These are phyloP conservation scores for Penicillium tannophilum DNA, from an alignment of 495 filamentous ascomycete genomes.

Conservation along the genomic window DNA sequence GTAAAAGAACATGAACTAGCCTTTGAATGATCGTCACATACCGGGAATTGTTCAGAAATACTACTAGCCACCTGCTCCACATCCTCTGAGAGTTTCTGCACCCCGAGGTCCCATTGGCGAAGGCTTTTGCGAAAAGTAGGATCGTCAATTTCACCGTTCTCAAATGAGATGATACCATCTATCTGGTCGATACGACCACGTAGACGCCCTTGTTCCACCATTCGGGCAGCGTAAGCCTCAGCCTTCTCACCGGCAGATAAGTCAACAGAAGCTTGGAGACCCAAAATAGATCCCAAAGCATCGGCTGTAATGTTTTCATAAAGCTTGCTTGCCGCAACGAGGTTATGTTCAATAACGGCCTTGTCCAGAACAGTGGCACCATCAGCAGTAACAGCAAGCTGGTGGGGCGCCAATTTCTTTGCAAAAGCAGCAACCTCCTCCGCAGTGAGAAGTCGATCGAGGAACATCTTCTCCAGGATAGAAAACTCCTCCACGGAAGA, in stretches of 20 bases:
- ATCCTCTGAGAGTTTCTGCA: constrained; percentile 81
- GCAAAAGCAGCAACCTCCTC: constrained; percentile 86
- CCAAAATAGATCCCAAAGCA: constrained; percentile 74
- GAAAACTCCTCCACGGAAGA: constrained; percentile 73
- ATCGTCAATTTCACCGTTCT: constrained; percentile 61
- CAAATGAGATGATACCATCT: constrained; percentile 83
- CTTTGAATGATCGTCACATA: constrained; percentile 18
- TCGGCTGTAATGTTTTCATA: constrained; percentile 89
- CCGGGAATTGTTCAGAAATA: constrained; percentile 46
- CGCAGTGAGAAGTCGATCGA: constrained; percentile 79
- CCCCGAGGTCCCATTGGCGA: constrained; percentile 85
- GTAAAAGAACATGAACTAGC: constrained; percentile 2
- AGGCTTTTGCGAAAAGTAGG: constrained; percentile 57
- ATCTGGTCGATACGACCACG: constrained; percentile 93
- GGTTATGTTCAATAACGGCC: constrained; percentile 94
- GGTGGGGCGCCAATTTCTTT: constrained; percentile 76
- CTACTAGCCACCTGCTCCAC: constrained; percentile 75
- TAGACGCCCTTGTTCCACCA: constrained; percentile 93
- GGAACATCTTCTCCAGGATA: constrained; percentile 97
- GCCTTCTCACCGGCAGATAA: constrained; percentile 71
- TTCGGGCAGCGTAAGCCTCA: constrained; percentile 86
- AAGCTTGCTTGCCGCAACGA: constrained; percentile 79
- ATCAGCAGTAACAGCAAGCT: constrained; percentile 84
- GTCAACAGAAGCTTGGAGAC: constrained; percentile 51
- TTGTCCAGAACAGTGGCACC: constrained; percentile 92